Conservation (phyloP, 805 yeast genomes). For the Lipomyces kockii region DNA sequence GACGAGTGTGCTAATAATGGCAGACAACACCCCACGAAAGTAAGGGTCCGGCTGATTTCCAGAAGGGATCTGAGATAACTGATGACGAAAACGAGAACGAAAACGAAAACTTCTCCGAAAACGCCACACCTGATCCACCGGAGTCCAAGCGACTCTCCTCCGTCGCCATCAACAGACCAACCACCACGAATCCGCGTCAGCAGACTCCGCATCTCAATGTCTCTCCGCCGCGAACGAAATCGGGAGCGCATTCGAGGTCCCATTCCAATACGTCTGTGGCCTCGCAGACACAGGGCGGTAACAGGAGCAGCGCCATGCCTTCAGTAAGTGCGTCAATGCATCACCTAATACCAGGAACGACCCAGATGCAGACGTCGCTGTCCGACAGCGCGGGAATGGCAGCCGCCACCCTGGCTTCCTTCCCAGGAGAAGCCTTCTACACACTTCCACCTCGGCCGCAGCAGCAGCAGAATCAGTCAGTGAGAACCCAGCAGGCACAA, state of each 20-base stretch:
- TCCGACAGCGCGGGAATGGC: conserved; percentile 20
- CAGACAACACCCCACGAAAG: conserved; percentile 29
- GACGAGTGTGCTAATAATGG: background rate
- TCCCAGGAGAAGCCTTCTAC: background rate
- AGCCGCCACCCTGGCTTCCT: conserved; percentile 13
- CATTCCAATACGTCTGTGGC: conserved; percentile 7
- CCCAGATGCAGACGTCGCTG: conserved; percentile 7
- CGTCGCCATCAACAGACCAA: background rate
- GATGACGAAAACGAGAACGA: conserved; percentile 45
- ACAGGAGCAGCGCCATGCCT: background rate
- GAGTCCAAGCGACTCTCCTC: background rate
- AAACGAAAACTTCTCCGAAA: conserved; percentile 2
- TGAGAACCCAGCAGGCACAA: conserved; percentile 10
- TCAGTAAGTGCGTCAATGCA: background rate
- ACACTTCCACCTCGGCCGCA: background rate
- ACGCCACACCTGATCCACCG: conserved; percentile 11
- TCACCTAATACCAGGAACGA: background rate
- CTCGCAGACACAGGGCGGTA: background rate
- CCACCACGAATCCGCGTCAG: background rate
- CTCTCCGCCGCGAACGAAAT: conserved; percentile 13
- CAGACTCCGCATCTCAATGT: conserved; percentile 3
- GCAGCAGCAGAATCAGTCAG: conserved; percentile 15
- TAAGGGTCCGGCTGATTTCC: conserved; percentile 38
- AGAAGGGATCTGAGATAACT: conserved; percentile 44
- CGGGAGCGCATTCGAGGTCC: conserved; percentile 13